Conservation (phyloP, 108 stramenopile species). For the Conticribra guillardii region DNA sequence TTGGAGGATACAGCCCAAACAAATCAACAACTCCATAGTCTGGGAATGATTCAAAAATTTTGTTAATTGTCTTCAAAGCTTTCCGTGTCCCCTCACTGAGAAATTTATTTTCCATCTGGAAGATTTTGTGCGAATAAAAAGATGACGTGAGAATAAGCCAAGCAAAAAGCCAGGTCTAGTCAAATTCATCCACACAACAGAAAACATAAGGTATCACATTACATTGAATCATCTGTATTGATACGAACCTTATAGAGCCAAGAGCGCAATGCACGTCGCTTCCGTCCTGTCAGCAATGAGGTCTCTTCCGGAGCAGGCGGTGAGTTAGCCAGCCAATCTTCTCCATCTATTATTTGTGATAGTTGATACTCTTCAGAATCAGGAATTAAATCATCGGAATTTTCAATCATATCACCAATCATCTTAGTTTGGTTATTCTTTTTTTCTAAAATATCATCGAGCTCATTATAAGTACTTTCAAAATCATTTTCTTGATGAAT, state of each 20-base stretch:
- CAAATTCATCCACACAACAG: too few species aligned
- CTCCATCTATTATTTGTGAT: too few species aligned
- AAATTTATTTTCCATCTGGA: conserved; percentile 55
- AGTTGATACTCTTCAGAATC: too few species aligned
- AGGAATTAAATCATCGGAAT: too few species aligned
- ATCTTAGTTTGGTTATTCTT: not conserved
- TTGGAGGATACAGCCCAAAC: conserved; percentile 50
- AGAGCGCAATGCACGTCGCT: not conserved
- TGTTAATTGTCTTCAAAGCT: conserved; percentile 60
- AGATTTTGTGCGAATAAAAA: too few species aligned
- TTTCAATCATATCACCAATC: too few species aligned
- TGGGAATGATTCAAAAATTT: conserved; percentile 53
- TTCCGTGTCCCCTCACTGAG: conserved; percentile 52
- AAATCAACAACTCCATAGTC: conserved; percentile 70
- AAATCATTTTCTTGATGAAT: not conserved
- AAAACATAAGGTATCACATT: too few species aligned
- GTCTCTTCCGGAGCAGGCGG: not conserved
- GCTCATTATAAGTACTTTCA: not conserved
- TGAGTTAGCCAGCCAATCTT: not conserved
- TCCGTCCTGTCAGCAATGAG: not conserved
- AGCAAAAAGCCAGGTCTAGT: too few species aligned
- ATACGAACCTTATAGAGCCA: not conserved
- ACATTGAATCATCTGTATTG: too few species aligned
- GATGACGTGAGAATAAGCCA: too few species aligned
- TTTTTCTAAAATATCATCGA: not conserved